Conservation (phyloP, 1,139 yeast species). For the Hemisphaericaspora subhashii region DNA sequence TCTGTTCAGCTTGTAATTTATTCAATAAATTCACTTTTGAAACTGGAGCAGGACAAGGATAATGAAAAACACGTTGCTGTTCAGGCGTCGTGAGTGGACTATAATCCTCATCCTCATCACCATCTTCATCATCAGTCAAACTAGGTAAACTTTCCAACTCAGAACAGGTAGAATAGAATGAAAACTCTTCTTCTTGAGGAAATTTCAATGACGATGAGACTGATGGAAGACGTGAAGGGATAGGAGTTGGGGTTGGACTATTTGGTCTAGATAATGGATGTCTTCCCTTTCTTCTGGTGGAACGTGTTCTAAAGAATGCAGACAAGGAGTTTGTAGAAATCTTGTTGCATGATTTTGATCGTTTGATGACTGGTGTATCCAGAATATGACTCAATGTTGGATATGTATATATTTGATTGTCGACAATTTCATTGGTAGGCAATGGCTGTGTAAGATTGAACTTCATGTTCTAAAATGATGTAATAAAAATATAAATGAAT, state of each 20-base stretch:
- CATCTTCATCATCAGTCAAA: slow-evolving; percentile 31
- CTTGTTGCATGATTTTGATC: slow-evolving; percentile 14
- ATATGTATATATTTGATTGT: slow-evolving; percentile 27
- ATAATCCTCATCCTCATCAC: background rate
- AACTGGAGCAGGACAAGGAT: slow-evolving; percentile 7
- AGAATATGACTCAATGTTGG: slow-evolving; percentile 12
- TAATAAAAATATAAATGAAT: no score
- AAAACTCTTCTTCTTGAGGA: slow-evolving; percentile 19
- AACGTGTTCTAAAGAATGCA: slow-evolving; percentile 11
- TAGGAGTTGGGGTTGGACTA: slow-evolving; percentile 1
- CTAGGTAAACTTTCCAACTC: slow-evolving; percentile 43
- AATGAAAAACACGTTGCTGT: slow-evolving; percentile 8
- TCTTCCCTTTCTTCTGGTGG: slow-evolving; percentile 1
- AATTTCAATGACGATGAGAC: slow-evolving; percentile 6
- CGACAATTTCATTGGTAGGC: slow-evolving; percentile 20
- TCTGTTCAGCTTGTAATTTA: background rate
- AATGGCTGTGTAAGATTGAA: slow-evolving; percentile 25
- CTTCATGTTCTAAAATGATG: slow-evolving; percentile 16
- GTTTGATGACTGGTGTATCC: slow-evolving; percentile 13
- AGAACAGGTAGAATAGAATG: slow-evolving; percentile 20
- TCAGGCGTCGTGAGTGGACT: slow-evolving; percentile 22
- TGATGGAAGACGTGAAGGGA: background rate
- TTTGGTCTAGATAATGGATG: slow-evolving; percentile 1
- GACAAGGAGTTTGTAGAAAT: slow-evolving; percentile 13
- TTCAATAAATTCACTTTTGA: background rate